Conservation (phyloP, 106 monocot species). For the Dioscorea zingiberensis region DNA sequence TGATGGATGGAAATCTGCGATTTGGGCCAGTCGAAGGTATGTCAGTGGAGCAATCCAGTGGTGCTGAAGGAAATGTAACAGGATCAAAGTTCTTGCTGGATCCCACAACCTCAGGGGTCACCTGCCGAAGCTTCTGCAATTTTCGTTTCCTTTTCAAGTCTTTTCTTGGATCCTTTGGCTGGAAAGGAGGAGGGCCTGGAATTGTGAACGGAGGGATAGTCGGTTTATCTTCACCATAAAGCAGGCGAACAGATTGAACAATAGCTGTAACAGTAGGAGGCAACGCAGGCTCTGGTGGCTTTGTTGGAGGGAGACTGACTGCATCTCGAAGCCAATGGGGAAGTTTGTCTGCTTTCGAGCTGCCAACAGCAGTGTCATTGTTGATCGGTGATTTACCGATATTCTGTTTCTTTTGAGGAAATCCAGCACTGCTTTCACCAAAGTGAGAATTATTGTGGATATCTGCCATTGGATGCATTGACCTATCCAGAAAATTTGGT, state of each 20-base stretch:
- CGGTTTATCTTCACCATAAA: conserved; percentile 63
- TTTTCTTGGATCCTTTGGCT: conserved; percentile 74
- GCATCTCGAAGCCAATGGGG: conserved; percentile 96
- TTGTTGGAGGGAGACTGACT: conserved; percentile 44
- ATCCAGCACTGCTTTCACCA: conserved; percentile 4
- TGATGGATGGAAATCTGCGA: conserved; percentile 23
- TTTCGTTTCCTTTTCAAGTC: conserved; percentile 52
- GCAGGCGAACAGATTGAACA: conserved; percentile 56
- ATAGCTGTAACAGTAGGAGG: conserved; percentile 77
- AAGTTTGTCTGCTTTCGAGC: conserved; percentile 64
- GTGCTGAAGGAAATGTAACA: conserved; percentile 7
- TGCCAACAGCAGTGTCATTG: conserved; percentile 14
- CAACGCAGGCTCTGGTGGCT: conserved; percentile 30
- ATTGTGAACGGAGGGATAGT: conserved; percentile 66
- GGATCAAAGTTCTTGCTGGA: conserved; percentile 8
- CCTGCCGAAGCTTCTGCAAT: conserved; percentile 14
- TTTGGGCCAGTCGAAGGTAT: background rate
- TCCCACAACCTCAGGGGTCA: background rate
- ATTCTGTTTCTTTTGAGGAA: conserved; percentile 22
- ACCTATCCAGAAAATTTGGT: conserved; percentile 35
- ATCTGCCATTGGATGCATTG: conserved; percentile 23
- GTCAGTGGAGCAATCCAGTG: background rate
- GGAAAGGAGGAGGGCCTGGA: conserved; percentile 42
- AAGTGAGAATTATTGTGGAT: conserved; percentile 12
- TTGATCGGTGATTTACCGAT: conserved; percentile 1